Evolutionary conservation across 1,284 basidiomycete genomes (phyloP), one percentile per base, ranked within the genome.

Genomic region (Takashimella tepidaria): DNA sequence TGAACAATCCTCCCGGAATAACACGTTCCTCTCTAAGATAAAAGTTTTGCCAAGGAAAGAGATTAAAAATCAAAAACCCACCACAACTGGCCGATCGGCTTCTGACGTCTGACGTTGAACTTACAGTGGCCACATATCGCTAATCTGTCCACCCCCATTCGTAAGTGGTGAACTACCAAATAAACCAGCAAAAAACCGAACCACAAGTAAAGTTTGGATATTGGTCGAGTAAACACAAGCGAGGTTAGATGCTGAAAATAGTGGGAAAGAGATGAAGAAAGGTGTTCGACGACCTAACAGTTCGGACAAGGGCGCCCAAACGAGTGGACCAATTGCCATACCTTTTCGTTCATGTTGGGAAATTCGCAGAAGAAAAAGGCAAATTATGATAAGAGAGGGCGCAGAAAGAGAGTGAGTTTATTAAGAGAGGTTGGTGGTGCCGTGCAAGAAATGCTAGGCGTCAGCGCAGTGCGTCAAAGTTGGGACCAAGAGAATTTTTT

Each of bases 91-190:
- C n/a, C n/a, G n/a, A n/a, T n/a, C n/a, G n/a, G n/a, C n/a, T n/a
- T n/a, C n/a, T n/a, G n/a, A n/a, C n/a, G n/a, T n/a, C n/a, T n/a
- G n/a, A n/a, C n/a, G n/a, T 54, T 84, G 79, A 10, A 76, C 78
- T 25, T 76, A 77, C 0, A 82, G 79, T 48, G 77, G 76, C 82
- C 82, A 85, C 5, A 87, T 79, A 66, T 86, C 85, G 2, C 83
- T 82, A 40, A 87, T 82, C 2, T 84, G 59, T 20, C 74, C 84
- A 24, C 83, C 84, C 22, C 78, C 78, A 50, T 81, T 82, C 0
- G 83, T 83, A 13, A 87, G 56, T 1, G 84, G 84, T 0, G 83
- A 82, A 2, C 80, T 79, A 3, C 82, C 85, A 58, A 85, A 87
- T 61, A 87, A 79, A 3, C 85, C 85, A 25, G 77, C 77, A 6